A percentile compares a stretch with the other conserved stretches of the same genome.
phyloP scores from a whole-genome alignment of 2,329 filamentous ascomycete species.

The Stagonosporopsis chrysanthemi region DNA sequence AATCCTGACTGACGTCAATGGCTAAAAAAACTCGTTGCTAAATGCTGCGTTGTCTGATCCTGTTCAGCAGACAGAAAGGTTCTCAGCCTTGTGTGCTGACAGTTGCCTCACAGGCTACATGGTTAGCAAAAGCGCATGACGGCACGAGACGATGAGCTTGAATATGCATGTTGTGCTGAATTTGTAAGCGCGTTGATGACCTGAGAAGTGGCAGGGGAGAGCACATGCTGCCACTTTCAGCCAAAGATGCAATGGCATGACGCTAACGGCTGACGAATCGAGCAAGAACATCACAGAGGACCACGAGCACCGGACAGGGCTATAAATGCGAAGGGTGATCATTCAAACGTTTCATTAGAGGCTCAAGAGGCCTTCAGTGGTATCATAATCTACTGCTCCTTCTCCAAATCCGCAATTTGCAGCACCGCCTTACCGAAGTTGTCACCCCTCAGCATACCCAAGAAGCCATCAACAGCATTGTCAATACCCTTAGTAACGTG shows the following conservation, averaged over 20 bases:
- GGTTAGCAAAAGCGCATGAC: neutral
- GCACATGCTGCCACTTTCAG: neutral
- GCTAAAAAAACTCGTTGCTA: neutral
- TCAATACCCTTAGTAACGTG: slow-evolving; percentile 79
- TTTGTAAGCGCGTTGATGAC: neutral
- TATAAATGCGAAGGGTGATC: neutral
- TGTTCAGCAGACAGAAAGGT: neutral
- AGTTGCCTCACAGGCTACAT: neutral
- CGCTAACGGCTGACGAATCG: neutral
- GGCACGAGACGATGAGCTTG: neutral
- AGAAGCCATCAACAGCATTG: slow-evolving; percentile 73
- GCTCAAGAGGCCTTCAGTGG: slow-evolving; percentile 8
- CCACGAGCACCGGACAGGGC: too few relatives aligned
- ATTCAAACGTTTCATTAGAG: slow-evolving; percentile 7
- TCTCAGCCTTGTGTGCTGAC: neutral
- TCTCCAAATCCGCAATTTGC: slow-evolving; percentile 61
- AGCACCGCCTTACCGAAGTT: slow-evolving; percentile 89
- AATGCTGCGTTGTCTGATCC: neutral
- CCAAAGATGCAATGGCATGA: neutral
- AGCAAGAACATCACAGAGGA: neutral
- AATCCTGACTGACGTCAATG: neutral
- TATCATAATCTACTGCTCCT: slow-evolving; percentile 34
- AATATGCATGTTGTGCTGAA: neutral
- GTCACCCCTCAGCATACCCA: slow-evolving; percentile 77
- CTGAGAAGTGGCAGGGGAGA: too few relatives aligned